Evolutionary conservation across 2,329 filamentous ascomycete genomes (phyloP), one percentile per base, ranked within the genome.

Genomic region (Pseudocercospora pini-densiflorae): DNA sequence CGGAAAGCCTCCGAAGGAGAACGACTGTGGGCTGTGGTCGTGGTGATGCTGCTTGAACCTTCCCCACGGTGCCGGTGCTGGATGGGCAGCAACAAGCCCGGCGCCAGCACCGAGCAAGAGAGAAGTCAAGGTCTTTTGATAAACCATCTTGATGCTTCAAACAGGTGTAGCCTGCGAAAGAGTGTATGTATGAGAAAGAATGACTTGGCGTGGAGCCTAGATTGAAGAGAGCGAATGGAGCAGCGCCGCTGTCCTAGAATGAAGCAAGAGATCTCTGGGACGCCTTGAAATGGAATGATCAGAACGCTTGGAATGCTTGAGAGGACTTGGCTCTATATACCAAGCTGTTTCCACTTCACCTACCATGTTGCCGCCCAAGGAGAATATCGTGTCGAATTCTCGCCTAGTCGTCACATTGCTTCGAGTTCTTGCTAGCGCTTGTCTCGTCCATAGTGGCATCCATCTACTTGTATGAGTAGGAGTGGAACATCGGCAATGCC

Each of bases 81-180:
- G 67, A 23, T 33, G 63, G 23, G 66, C 69, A 63, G 60, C 61
- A 21, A 66, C 65, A 9, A 71, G 58, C 33, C 66, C 63, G 55
- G 63, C 66, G 63, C 69, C 67, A 67, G 67, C 64, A 55, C 69
- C 61, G 54, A 71, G 62, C 16, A 69, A 59, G 47, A 69, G 61
- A n/a, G 69, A 61, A 29, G 60, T 65, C 40, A 71, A 19, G 9
- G 61, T 67, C 63, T 64, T 71, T 36, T 68, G 66, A 31, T 63
- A 65, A 19, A 70, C 45, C 69, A 71, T 71, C n/a, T 66, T 61
- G 51, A n/a, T 43, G 36, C 16, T 29, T 45, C 8, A 51, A 43
- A 45, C 58, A 55, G 55, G 60, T 27, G 54, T 58, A 49, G 29
- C 19, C 53, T 59, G 40, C 33, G 24, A 66, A 65, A 63, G 66